Evolutionary conservation across 352 stramenopile genomes (phyloP).

Genomic region (Globisporangium radiosum): DNA sequence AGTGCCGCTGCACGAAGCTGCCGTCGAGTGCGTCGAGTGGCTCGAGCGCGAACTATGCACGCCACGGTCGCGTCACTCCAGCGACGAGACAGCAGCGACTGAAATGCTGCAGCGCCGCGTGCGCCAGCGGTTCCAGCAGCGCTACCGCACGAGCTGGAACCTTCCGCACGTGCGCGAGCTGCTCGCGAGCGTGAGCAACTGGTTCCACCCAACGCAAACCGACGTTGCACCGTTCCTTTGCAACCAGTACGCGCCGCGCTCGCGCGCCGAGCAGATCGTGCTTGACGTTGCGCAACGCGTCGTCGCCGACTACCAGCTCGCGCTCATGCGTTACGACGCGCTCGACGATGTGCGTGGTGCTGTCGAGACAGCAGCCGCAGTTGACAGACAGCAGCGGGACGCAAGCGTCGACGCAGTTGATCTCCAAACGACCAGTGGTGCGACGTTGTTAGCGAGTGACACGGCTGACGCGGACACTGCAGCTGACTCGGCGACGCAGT

Average conservation of each 20-base stretch:
- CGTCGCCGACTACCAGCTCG: constrained; percentile 47
- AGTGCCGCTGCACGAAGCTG: constrained; percentile 65
- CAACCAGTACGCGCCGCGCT: constrained; percentile 22
- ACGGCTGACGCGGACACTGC: too few relatives aligned
- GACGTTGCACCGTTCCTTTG: constrained; percentile 61
- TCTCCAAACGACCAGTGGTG: neutral
- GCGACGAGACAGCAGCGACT: neutral
- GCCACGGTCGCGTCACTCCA: neutral
- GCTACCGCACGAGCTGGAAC: constrained; percentile 63
- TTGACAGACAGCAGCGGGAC: too few relatives aligned
- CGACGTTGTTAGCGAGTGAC: neutral
- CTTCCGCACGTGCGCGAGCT: constrained; percentile 55
- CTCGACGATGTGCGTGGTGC: neutral
- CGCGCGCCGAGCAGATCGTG: constrained; percentile 28
- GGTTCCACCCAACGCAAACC: constrained; percentile 47
- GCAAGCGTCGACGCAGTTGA: too few relatives aligned
- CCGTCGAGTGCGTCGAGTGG: constrained; percentile 58
- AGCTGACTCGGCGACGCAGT: too few relatives aligned
- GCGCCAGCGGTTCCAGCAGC: constrained; percentile 60
- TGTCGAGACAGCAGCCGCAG: neutral
- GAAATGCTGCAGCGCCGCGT: constrained; percentile 17
- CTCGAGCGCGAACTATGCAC: constrained; percentile 26
- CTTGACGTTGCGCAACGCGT: constrained; percentile 27
- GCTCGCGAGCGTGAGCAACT: constrained; percentile 55
- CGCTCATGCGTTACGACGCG: constrained; percentile 23